A percentile compares a stretch with the other conserved stretches of the same genome.
Evolutionary conservation across 1,284 basidiomycete genomes (phyloP).

Genomic region (Irpex sp.): DNA sequence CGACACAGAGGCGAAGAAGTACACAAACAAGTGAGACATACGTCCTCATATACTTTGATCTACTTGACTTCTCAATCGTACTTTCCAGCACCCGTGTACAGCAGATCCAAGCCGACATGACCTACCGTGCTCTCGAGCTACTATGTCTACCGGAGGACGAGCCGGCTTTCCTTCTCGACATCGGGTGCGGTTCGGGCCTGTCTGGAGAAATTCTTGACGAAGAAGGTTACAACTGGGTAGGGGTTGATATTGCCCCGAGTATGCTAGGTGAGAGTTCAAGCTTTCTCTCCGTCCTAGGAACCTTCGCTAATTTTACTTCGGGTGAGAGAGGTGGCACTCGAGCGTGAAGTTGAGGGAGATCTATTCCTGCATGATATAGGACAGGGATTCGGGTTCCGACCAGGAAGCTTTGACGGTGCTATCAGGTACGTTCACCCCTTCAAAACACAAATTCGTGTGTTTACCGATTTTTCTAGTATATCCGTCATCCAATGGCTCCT

Average conservation of each 20-base stretch:
- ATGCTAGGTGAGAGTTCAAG: slow-evolving; percentile 75
- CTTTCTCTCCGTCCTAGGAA: background rate
- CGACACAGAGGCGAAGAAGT: slow-evolving; percentile 92
- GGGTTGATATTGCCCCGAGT: slow-evolving; percentile 92
- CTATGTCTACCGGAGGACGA: slow-evolving; percentile 76
- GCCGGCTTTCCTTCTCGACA: slow-evolving; percentile 86
- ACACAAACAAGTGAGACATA: slow-evolving; percentile 81
- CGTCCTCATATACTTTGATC: background rate
- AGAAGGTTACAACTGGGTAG: slow-evolving; percentile 91
- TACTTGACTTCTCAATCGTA: background rate
- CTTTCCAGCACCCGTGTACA: slow-evolving; percentile 83
- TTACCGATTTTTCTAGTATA: slow-evolving; percentile 52
- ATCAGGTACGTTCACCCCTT: slow-evolving; percentile 63
- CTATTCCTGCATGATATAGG: slow-evolving; percentile 91
- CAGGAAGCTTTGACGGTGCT: slow-evolving; percentile 95
- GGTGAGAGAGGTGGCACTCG: slow-evolving; percentile 81
- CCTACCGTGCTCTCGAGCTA: slow-evolving; percentile 90
- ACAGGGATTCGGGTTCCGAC: slow-evolving; percentile 90
- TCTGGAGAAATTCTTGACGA: slow-evolving; percentile 96
- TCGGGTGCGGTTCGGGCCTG: slow-evolving; percentile 98
- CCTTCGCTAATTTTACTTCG: background rate
- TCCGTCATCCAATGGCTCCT: slow-evolving; percentile 98
- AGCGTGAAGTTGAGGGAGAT: slow-evolving; percentile 91
- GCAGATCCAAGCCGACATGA: slow-evolving; percentile 97
- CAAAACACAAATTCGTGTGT: too few species aligned